These are phyloP conservation scores for Neospora caninum DNA, from an alignment of 169 alveolate species.

Conservation along the genomic window DNA sequence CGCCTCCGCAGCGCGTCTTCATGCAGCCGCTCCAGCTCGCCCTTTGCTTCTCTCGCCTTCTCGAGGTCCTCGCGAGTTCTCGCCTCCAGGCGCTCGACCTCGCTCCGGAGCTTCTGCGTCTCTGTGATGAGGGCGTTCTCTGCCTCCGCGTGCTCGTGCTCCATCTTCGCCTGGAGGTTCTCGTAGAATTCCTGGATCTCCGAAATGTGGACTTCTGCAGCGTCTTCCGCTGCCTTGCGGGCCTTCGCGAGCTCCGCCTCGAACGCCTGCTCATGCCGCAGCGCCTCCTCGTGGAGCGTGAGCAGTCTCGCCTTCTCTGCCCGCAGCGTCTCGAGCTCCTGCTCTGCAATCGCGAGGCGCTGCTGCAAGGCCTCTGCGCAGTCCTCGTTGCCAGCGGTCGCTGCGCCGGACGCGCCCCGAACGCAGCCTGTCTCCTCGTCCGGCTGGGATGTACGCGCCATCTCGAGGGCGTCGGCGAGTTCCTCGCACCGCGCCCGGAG, in stretches of 20 bases:
- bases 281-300: neutral
- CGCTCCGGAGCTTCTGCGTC: neutral
- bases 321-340: neutral
- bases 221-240: neutral
- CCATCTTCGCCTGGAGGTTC: neutral
- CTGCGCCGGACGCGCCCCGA: neutral
- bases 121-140: neutral
- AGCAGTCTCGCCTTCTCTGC: neutral
- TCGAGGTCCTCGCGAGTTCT: neutral
- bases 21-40: neutral
- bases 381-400: neutral
- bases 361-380: neutral
- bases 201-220: neutral
- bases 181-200: constrained; percentile 9
- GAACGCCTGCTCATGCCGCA: neutral
- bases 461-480: constrained; percentile 18
- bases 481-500: neutral
- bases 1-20: neutral
- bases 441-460: neutral
- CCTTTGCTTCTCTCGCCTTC: neutral
- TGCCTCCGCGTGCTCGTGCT: neutral
- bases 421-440: neutral
- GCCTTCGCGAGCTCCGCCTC: neutral
- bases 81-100: neutral
- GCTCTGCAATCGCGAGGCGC: neutral